phyloP scores from a whole-genome alignment of 371 early-diverging fungal genomes.

The Mucor plumbeus region DNA sequence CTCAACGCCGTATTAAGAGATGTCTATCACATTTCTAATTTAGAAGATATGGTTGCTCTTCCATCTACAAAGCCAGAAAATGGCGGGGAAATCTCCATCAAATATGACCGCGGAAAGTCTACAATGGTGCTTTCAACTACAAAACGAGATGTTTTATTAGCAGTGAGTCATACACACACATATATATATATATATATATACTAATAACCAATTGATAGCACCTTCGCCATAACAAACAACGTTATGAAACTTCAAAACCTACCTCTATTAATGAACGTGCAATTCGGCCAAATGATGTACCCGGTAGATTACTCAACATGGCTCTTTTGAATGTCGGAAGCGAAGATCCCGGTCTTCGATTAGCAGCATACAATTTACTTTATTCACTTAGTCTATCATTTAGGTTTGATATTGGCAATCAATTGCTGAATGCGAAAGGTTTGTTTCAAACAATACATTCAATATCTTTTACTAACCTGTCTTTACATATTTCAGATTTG shows the following conservation, averaged over 20 bases:
- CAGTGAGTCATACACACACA: conserved; percentile 33
- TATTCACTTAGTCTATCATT: conserved; percentile 80
- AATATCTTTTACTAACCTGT: no score
- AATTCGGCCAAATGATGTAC: conserved; percentile 88
- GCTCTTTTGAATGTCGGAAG: conserved; percentile 87
- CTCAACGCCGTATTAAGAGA: conserved; percentile 78
- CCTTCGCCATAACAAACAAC: conserved; percentile 73
- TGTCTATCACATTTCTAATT: conserved; percentile 84
- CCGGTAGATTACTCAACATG: conserved; percentile 91
- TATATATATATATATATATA: conserved; percentile 23
- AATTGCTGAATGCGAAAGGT: conserved; percentile 81
- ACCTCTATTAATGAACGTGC: conserved; percentile 67
- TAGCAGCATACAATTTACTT: conserved; percentile 88
- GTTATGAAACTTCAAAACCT: conserved; percentile 72
- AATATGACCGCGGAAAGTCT: conserved; percentile 70
- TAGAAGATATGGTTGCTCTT: conserved; percentile 72
- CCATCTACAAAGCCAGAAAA: conserved; percentile 57
- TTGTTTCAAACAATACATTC: neutral
- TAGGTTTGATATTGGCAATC: conserved; percentile 82
- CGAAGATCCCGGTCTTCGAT: conserved; percentile 75
- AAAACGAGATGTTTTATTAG: conserved; percentile 75
- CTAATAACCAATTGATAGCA: conserved; percentile 20
- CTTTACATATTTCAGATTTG: conserved; percentile 56
- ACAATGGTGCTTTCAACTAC: conserved; percentile 76
- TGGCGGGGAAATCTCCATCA: conserved; percentile 76